These are phyloP conservation scores for Ormosia semicastrata DNA, from an alignment of 306 rosid genomes.

Conservation along the genomic window DNA sequence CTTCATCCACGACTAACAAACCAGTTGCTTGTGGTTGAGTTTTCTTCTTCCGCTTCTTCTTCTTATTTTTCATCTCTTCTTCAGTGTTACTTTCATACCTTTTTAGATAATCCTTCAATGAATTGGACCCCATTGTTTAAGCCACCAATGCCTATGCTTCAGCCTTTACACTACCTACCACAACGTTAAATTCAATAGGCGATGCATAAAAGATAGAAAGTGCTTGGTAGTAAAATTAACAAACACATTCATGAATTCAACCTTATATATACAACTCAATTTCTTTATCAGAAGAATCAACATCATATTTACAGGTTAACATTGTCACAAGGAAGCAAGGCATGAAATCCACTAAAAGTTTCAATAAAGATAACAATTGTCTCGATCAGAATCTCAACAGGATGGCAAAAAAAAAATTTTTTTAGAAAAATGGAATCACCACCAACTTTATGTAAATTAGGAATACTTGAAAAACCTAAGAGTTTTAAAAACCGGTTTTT, in stretches of 20 bases:
- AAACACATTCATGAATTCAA: neutral
- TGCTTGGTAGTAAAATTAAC: neutral
- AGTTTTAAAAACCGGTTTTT: too few relatives aligned
- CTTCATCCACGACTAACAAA: slow-evolving; percentile 77
- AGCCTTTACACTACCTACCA: slow-evolving; percentile 23
- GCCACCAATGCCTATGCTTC: slow-evolving; percentile 33
- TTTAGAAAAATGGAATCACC: too few relatives aligned
- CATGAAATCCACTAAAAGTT: neutral
- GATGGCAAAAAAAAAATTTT: too few relatives aligned
- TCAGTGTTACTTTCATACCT: slow-evolving; percentile 62
- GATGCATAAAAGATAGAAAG: neutral
- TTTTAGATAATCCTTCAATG: slow-evolving; percentile 75
- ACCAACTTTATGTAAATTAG: too few relatives aligned
- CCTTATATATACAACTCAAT: neutral
- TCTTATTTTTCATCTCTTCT: slow-evolving; percentile 50
- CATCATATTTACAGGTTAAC: neutral
- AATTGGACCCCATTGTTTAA: slow-evolving; percentile 42
- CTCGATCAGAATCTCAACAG: too few relatives aligned
- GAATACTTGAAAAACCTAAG: too few relatives aligned
- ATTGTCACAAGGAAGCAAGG: neutral
- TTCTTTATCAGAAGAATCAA: neutral
- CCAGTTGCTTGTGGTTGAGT: slow-evolving; percentile 49
- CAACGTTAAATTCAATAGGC: slow-evolving; percentile 4
- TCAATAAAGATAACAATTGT: neutral
- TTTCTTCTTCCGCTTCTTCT: slow-evolving; percentile 40